Percentiles rank a stretch among this genome's conserved stretches.
phyloP scores from a whole-genome alignment of 1,139 yeast genomes.

The Candida albicans region DNA sequence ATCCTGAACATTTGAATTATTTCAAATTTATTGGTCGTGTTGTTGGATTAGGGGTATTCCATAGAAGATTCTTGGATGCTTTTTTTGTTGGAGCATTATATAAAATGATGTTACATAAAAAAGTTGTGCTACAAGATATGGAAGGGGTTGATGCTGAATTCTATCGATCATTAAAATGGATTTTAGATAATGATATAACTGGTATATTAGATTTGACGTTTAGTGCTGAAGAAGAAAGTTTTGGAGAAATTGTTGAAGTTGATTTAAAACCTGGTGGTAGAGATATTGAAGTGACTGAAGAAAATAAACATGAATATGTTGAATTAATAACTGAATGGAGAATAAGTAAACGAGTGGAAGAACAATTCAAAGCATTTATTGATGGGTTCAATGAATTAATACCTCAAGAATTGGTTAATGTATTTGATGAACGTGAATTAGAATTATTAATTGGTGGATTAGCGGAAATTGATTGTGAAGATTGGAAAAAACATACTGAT shows the following conservation, averaged over 20 bases:
- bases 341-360: conserved; percentile 88
- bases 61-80: conserved; percentile 94
- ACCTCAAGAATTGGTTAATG: conserved; percentile 94
- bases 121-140: conserved; percentile 94
- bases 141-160: conserved; percentile 98
- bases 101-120: conserved; percentile 95
- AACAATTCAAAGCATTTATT: conserved; percentile 93
- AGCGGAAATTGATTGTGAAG: conserved; percentile 96
- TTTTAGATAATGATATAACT: conserved; percentile 89
- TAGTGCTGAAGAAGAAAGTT: conserved; percentile 93
- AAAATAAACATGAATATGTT: conserved; percentile 88
- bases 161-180: conserved; percentile 93
- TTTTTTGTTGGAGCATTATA: conserved; percentile 97
- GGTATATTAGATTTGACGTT: conserved; percentile 81
- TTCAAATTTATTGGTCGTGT: conserved; percentile 98
- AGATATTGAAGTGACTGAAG: conserved; percentile 73
- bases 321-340: conserved; percentile 96
- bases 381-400: conserved; percentile 96
- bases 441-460: conserved; percentile 97
- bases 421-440: conserved; percentile 94
- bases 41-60: conserved; percentile 97
- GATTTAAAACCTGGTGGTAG: conserved; percentile 90
- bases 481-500: conserved; percentile 98
- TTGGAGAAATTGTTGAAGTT: conserved; percentile 88
- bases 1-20: conserved; percentile 96